Percentiles rank a stretch among this genome's conserved stretches.
phyloP scores from a whole-genome alignment of 805 yeast species.

The Yamadazyma olivae region DNA sequence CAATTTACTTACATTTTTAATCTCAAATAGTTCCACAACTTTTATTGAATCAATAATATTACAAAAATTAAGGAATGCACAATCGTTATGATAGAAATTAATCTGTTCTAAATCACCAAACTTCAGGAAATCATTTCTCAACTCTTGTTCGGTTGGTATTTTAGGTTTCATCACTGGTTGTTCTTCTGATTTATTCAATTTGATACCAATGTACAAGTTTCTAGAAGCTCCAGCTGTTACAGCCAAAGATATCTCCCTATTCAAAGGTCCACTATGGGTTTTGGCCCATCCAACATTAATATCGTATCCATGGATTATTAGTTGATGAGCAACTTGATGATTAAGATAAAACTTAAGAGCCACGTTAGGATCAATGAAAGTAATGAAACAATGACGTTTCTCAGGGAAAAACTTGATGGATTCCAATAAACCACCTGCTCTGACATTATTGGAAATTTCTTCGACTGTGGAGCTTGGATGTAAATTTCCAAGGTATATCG shows the following conservation, averaged over 20 bases:
- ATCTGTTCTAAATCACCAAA: slow-evolving; percentile 79
- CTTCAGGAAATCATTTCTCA: slow-evolving; percentile 56
- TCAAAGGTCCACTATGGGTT: slow-evolving; percentile 61
- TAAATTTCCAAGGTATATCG: slow-evolving; percentile 66
- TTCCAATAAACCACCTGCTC: slow-evolving; percentile 75
- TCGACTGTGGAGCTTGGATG: slow-evolving; percentile 64
- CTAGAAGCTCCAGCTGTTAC: slow-evolving; percentile 75
- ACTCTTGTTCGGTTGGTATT: slow-evolving; percentile 41
- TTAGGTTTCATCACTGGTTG: slow-evolving; percentile 15
- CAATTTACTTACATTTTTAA: slow-evolving; percentile 23
- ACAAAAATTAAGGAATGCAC: slow-evolving; percentile 73
- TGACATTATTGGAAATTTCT: slow-evolving; percentile 70
- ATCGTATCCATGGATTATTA: slow-evolving; percentile 59
- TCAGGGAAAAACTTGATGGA: slow-evolving; percentile 49
- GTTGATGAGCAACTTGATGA: slow-evolving; percentile 52
- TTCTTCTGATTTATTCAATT: slow-evolving; percentile 8
- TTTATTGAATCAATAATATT: slow-evolving; percentile 62
- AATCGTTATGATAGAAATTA: slow-evolving; percentile 64
- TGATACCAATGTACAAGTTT: slow-evolving; percentile 69
- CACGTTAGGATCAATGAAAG: slow-evolving; percentile 60
- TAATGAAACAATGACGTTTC: slow-evolving; percentile 62
- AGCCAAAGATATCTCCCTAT: slow-evolving; percentile 53
- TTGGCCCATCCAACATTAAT: slow-evolving; percentile 72
- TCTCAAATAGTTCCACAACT: slow-evolving; percentile 57
- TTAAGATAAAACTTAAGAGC: slow-evolving; percentile 67